Base-by-base conservation (phyloP, 108 stramenopile genomes). In the Craspedostauros australis region DNA sequence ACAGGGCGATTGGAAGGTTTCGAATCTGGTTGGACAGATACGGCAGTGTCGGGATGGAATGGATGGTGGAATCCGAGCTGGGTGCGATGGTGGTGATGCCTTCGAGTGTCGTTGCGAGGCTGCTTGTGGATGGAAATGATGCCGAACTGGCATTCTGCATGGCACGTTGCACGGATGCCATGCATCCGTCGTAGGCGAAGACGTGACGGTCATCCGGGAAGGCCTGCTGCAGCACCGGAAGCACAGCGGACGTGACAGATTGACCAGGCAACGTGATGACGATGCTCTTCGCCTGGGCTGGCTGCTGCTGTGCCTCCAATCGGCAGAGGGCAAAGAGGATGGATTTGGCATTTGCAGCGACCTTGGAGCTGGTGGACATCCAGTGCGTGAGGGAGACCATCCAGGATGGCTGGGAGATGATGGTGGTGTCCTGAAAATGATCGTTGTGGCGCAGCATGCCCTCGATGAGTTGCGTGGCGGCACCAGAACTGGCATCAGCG, bases 191-290 rank as follows among this genome's bases (percentile, higher is more conserved):
- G 36, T 91, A 91, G 34, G 64, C 68, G 70, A 87, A 86, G 3
- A 91, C 63, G 50, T 91, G 89, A 0, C 89, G 66, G 49, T 91
- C 89, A 56, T 82, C 79, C 11, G 81, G 83, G 50, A 91, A 91
- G 1, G 56, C 70, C 15, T 58, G 60, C 59, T 87, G 79, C 12
- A 87, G 50, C 34, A 87, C n/a, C 6, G 89, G 85, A 11, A 90
- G 68, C 19, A 91, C 46, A 11, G 69, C 55, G 11, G 79, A 51
- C 0, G 70, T 70, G 15, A 54, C 59, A 19, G 83, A 62, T 39
- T 80, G 79, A n/a, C 89, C 89, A 0, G 86, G 86, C 1, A 88
- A 50, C 23, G 79, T 61, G 31, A 87, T 57, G 30, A 82, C 61
- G 29, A 85, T 75, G 30, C 82, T 85, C 8, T 71, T 49, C 34